A percentile compares a stretch with the other conserved stretches of the same genome.
Conservation (phyloP, 1,139 yeast genomes). For the Hyphopichia fennica region DNA sequence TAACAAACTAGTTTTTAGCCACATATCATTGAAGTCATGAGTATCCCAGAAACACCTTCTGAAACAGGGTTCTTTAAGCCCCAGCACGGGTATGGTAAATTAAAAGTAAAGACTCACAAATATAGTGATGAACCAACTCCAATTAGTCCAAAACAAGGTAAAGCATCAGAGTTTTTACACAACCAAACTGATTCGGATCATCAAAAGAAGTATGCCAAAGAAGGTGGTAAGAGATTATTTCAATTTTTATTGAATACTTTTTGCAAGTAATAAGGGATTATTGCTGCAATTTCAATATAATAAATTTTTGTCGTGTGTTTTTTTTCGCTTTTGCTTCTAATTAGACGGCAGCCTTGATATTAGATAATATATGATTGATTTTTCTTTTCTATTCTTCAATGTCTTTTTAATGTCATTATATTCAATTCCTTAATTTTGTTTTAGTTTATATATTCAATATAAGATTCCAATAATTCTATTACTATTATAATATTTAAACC, state of each 20-base stretch:
- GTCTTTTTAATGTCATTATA: too few species aligned
- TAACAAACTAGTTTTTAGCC: too few species aligned
- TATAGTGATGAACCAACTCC: slow-evolving; percentile 41
- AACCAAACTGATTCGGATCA: slow-evolving; percentile 36
- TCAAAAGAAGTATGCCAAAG: slow-evolving; percentile 40
- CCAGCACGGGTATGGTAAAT: slow-evolving; percentile 36
- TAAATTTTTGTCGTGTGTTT: too few species aligned
- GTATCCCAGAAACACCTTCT: slow-evolving; percentile 32
- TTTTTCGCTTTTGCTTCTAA: too few species aligned
- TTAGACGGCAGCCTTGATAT: too few species aligned
- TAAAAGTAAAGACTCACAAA: slow-evolving; percentile 30
- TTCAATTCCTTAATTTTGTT: too few species aligned
- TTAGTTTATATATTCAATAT: too few species aligned
- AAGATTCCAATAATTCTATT: too few species aligned
- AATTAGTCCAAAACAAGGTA: slow-evolving; percentile 24
- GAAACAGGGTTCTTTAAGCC: slow-evolving; percentile 26
- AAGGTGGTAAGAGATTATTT: slow-evolving; percentile 23
- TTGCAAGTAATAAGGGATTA: slow-evolving; percentile 9
- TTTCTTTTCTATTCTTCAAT: too few species aligned
- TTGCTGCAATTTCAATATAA: not conserved
- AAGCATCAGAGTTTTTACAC: slow-evolving; percentile 27
- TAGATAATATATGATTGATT: too few species aligned
- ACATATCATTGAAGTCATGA: too few species aligned
- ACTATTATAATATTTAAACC: too few species aligned
- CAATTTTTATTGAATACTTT: slow-evolving; percentile 18